Evolutionary conservation across 2,329 filamentous ascomycete genomes (phyloP), one percentile per base, ranked within the genome.

Genomic region (Aspergillus viridinutans): DNA sequence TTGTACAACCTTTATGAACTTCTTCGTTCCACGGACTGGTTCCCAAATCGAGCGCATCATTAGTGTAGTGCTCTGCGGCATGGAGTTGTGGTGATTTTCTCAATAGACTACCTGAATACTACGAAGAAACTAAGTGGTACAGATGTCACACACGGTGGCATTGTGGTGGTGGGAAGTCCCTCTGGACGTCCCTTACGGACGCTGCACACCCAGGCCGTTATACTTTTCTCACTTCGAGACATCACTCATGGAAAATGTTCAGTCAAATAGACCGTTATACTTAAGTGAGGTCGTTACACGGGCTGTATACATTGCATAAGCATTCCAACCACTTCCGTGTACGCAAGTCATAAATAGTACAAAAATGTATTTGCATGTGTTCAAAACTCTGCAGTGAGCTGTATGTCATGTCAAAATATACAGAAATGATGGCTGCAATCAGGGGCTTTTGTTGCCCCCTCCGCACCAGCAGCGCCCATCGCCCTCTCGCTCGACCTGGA

Each of bases 401-500:
- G 20, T 47, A 47, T 47, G 43, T 47, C 21, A 7, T 7, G 23
- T 26, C 21, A 47, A 23, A 12, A 47, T 47, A 47, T 35, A 42
- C 51, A 45, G 12, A 25, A 14, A n/a, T 47, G 25, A 20, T 8
- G 23, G 20, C 12, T 28, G 42, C 17, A 14, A 8, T 62, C 47
- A 69, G 9, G 61, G 63, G 47, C 20, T 58, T 50, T 70, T 73
- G 54, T 65, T 72, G 12, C 79, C 80, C 12, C 80, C 79, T 25
- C 81, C 81, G 68, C 85, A 87, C 84, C 84, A 87, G 67, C 85
- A 87, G 56, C 78, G 74, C 4, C 77, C 78, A 52, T 96, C 90
- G 0, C 89, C 90, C 67, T 96, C 91, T 49, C 88, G 80, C 74
- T 97, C 93, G 1, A 96, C 89, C 74, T 97, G 93, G 4, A 97